Conservation (phyloP, 129 eudicot species). For the Lactuca sativa region DNA sequence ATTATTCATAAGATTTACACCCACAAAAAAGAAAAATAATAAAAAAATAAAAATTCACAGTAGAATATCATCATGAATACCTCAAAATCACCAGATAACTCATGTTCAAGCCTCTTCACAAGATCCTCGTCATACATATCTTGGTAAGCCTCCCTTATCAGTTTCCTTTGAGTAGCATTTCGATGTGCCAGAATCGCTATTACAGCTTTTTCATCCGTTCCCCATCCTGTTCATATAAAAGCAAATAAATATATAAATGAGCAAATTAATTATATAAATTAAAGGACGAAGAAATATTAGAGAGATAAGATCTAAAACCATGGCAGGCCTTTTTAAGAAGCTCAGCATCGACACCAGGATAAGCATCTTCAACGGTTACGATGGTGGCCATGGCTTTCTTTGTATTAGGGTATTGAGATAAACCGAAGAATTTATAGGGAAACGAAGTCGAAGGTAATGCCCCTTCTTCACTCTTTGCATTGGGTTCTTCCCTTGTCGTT, state of each 20-base stretch:
- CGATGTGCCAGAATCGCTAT: slow-evolving; percentile 64
- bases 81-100: slow-evolving; percentile 73
- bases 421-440: slow-evolving; percentile 8
- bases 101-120: slow-evolving; percentile 63
- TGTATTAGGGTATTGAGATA: slow-evolving; percentile 1
- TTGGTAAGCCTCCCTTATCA: slow-evolving; percentile 67
- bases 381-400: slow-evolving; percentile 52
- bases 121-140: slow-evolving; percentile 69
- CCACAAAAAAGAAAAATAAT: not conserved
- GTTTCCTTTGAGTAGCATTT: slow-evolving; percentile 60
- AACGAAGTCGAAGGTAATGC: slow-evolving; percentile 20
- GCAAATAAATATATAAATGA: not conserved
- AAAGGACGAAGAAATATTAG: not conserved
- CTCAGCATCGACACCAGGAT: slow-evolving; percentile 72
- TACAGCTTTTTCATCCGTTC: slow-evolving; percentile 71
- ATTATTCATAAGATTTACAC: not conserved
- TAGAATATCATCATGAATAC: slow-evolving; percentile 18
- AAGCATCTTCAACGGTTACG: slow-evolving; percentile 42
- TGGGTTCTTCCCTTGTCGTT: slow-evolving; percentile 25
- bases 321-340: slow-evolving; percentile 61
- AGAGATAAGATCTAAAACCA: slow-evolving; percentile 52
- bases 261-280: no score
- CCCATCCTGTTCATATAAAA: slow-evolving; percentile 54
- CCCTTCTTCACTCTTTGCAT: slow-evolving; percentile 7
- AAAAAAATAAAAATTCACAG: no score